Base-by-base conservation (phyloP, 192 early-diverging fungal genomes). In the Piromyces finnis region DNA sequence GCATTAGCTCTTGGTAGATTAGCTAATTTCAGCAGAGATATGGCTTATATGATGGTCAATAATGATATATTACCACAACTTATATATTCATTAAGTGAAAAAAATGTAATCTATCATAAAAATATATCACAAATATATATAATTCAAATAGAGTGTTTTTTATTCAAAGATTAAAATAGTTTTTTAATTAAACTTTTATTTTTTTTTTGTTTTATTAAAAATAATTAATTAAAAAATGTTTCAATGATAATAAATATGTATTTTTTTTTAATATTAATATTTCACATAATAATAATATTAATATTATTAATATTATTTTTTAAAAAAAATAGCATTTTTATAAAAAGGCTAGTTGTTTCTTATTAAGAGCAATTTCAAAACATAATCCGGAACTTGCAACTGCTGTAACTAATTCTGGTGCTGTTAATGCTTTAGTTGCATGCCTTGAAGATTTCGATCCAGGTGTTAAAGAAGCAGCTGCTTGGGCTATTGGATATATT, bases 371-470 rank as follows among this genome's bases (percentile, higher is more conserved):
- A 13, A 86, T 90, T 29, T 85, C 89, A 15, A 88, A 88, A 81
- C 89, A 90, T 80, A 87, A 87, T 17, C 84, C 89, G 11, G 87
- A 88, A 29, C 84, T 89, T 36, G 87, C 89, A 22, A 87, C 87
- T 51, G 79, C 86, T 0, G 89, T 89, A 15, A 86, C 87, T 39
- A 86, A 89, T 35, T 85, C 87, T 26, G 88, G 88, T 5, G 89
- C 89, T 2, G 79, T 90, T 28, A 85, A 82, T 28, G 87, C 89
- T 4, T 82, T 90, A 29, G 86, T 88, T 15, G 83, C 82, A 37
- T 90, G 89, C 80, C 80, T 90, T 35, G 88, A 90, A 83, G 89
- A 90, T 83, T 89, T 90, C 83, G 89, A 90, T 83, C 88, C 89
- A 15, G 86, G 87, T 12, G 89, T 90, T 77, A 90, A 89, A 79